Conservation (phyloP, 805 yeast species). For the Naumovozyma castellii region DNA sequence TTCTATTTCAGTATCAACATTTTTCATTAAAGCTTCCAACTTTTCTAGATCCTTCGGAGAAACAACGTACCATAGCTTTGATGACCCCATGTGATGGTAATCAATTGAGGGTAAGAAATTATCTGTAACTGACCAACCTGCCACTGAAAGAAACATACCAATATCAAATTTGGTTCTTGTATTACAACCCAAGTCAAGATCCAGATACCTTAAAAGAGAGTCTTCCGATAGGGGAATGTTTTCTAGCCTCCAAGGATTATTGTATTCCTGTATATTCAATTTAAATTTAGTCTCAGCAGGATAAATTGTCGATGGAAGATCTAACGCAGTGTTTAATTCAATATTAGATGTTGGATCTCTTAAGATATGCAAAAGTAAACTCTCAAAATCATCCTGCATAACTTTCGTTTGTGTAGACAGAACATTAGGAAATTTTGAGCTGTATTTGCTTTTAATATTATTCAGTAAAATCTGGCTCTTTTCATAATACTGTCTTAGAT, state of each 20-base stretch:
- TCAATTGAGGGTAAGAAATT: slow-evolving; percentile 46
- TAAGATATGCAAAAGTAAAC: slow-evolving; percentile 36
- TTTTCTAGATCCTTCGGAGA: slow-evolving; percentile 44
- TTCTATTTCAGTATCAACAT: slow-evolving; percentile 18
- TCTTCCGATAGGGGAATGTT: slow-evolving; percentile 43
- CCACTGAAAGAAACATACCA: slow-evolving; percentile 45
- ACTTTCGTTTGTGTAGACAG: slow-evolving; percentile 10
- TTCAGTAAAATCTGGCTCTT: slow-evolving; percentile 39
- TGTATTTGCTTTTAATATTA: slow-evolving; percentile 10
- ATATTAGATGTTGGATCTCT: slow-evolving; percentile 22
- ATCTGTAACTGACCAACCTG: slow-evolving; percentile 53
- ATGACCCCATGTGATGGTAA: slow-evolving; percentile 47
- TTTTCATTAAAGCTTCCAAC: slow-evolving; percentile 34
- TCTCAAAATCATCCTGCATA: slow-evolving; percentile 29
- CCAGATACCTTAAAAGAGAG: slow-evolving; percentile 39
- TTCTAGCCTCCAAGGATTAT: slow-evolving; percentile 48
- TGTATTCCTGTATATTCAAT: not conserved
- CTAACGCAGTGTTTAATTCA: slow-evolving; percentile 32
- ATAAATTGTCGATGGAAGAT: slow-evolving; percentile 30
- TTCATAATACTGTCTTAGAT: slow-evolving; percentile 49
- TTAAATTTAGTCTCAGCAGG: slow-evolving; percentile 20
- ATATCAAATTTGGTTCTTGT: slow-evolving; percentile 38
- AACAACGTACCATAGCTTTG: slow-evolving; percentile 53
- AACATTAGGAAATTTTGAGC: slow-evolving; percentile 11
- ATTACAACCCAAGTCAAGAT: slow-evolving; percentile 35